Evolutionary conservation across 139 green algal genomes (phyloP).

Genomic region (Chara braunii): DNA sequence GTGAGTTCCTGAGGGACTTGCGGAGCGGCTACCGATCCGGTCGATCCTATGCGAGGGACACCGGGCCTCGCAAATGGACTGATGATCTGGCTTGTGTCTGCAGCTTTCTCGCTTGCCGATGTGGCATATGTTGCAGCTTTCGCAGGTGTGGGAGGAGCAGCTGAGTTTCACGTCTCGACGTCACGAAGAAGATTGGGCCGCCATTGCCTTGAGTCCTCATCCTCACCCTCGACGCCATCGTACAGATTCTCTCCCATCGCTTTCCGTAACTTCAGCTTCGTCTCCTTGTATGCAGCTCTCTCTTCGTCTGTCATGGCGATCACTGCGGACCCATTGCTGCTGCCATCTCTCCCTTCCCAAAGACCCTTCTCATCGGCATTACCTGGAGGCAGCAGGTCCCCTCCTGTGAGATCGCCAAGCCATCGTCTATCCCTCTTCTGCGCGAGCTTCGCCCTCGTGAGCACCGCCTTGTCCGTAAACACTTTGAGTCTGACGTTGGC

Average conservation of each 20-base stretch:
- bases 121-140: no score
- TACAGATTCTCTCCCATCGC: conserved; percentile 59
- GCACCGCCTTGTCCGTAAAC: conserved; percentile 73
- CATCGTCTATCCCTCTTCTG: no score
- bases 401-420: no score
- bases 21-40: not conserved
- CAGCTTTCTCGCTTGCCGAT: no score
- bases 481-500: conserved; percentile 38
- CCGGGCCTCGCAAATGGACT: conserved; percentile 63
- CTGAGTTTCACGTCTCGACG: no score
- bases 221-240: conserved; percentile 54
- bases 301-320: conserved; percentile 47
- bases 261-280: conserved; percentile 48
- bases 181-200: conserved; percentile 44
- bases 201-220: conserved; percentile 40
- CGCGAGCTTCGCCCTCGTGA: conserved; percentile 46
- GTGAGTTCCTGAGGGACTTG: conserved; percentile 23
- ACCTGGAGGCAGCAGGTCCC: conserved; percentile 50
- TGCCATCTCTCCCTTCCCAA: conserved; percentile 58
- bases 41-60: conserved; percentile 34
- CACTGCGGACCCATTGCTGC: not conserved
- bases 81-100: conserved; percentile 35
- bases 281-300: conserved; percentile 67
- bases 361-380: no score
- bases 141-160: no score